Percentiles rank a stretch among this genome's conserved stretches.
Conservation (phyloP, 2,329 filamentous ascomycete genomes). For the Ascosphaera pollenicola region DNA sequence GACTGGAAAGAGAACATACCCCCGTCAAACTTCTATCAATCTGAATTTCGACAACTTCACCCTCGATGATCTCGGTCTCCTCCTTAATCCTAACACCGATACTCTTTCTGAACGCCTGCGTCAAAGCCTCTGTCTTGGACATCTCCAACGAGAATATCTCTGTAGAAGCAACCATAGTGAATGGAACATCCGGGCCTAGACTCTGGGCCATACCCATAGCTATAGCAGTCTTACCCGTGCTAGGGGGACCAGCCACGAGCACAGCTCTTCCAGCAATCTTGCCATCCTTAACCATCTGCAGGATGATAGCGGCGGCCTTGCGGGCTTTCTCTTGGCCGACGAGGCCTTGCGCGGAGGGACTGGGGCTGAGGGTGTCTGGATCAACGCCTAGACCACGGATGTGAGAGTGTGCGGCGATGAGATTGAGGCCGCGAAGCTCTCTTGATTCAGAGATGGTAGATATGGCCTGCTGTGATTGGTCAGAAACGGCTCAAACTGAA, state of each 20-base stretch:
- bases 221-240: conserved; percentile 95
- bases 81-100: conserved; percentile 98
- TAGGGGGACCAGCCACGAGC: conserved; percentile 82
- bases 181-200: conserved; percentile 79
- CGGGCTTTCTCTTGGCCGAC: conserved; percentile 93
- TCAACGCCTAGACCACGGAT: conserved; percentile 92
- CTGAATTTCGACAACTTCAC: conserved; percentile 96
- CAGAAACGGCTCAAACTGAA: background rate
- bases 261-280: conserved; percentile 94
- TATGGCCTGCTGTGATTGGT: conserved; percentile 28
- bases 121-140: conserved; percentile 96
- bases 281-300: conserved; percentile 98
- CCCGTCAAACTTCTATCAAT: conserved; percentile 94
- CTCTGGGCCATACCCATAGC: conserved; percentile 99
- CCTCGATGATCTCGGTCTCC: conserved; percentile 97
- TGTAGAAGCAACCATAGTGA: conserved; percentile 84
- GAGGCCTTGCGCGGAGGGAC: conserved; percentile 67
- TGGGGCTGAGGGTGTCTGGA: conserved; percentile 70
- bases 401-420: conserved; percentile 96
- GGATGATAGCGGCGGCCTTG: conserved; percentile 84
- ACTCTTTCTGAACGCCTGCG: conserved; percentile 95
- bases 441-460: conserved; percentile 84
- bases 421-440: conserved; percentile 86
- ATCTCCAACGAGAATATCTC: conserved; percentile 99
- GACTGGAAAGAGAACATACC: conserved; percentile 15